Conservation (phyloP, 2,329 filamentous ascomycete species). For the Pestalotiopsis sp. region DNA sequence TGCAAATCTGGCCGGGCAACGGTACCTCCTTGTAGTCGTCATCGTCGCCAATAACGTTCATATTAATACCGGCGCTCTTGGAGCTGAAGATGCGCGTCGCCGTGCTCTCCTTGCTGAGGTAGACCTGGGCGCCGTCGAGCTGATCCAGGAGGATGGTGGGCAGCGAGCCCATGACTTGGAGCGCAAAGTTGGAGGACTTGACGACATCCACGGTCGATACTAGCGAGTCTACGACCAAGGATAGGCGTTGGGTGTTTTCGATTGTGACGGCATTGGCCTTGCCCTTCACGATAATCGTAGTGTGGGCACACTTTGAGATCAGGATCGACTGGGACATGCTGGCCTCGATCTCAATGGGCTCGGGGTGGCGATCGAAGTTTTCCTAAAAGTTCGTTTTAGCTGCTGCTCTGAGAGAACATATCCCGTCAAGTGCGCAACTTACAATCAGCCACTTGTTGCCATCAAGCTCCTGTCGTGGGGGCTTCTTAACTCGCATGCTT, state of each 20-base stretch:
- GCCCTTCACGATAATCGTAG: slow-evolving; percentile 84
- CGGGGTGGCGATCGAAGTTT: slow-evolving; percentile 79
- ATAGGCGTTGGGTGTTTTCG: slow-evolving; percentile 85
- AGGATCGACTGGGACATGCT: slow-evolving; percentile 85
- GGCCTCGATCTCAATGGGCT: slow-evolving; percentile 80
- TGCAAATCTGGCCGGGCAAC: slow-evolving; percentile 86
- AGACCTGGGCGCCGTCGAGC: slow-evolving; percentile 86
- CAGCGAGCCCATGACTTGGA: slow-evolving; percentile 86
- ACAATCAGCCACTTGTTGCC: slow-evolving; percentile 94
- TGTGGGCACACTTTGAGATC: slow-evolving; percentile 89
- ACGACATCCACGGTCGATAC: slow-evolving; percentile 73
- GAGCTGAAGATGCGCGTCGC: slow-evolving; percentile 84
- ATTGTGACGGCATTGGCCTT: slow-evolving; percentile 97
- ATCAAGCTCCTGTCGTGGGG: slow-evolving; percentile 75
- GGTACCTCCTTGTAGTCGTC: slow-evolving; percentile 88
- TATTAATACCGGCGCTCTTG: slow-evolving; percentile 85
- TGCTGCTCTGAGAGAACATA: too few species aligned
- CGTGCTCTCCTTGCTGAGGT: slow-evolving; percentile 79
- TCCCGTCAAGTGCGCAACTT: slow-evolving; percentile 30
- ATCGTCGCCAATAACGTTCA: slow-evolving; percentile 76
- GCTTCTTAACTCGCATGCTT: slow-evolving; percentile 83
- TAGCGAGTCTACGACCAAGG: slow-evolving; percentile 69
- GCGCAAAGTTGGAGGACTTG: slow-evolving; percentile 90
- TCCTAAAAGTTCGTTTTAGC: slow-evolving; percentile 54
- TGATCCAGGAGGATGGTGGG: slow-evolving; percentile 92